These are phyloP conservation scores for Leccinum griseonigrum DNA, from an alignment of 1,284 basidiomycete genomes.

Conservation along the genomic window DNA sequence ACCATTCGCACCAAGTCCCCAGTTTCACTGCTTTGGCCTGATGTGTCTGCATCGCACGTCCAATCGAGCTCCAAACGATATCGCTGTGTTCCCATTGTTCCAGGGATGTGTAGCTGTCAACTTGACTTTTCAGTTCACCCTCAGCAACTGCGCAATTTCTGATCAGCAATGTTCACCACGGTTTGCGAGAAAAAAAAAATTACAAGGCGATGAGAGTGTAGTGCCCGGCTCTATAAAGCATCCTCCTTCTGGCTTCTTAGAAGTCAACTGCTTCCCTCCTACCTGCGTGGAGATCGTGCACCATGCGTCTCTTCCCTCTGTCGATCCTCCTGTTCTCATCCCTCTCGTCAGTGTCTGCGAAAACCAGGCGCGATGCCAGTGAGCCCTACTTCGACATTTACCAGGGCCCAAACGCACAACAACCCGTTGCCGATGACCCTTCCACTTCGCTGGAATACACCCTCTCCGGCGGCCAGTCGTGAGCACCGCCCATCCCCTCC, in stretches of 20 bases:
- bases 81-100: not conserved
- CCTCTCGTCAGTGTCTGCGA: conserved; percentile 11
- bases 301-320: conserved; percentile 12
- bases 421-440: conserved; percentile 18
- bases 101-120: not conserved
- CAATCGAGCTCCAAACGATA: not conserved
- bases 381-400: conserved; percentile 19
- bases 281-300: not conserved
- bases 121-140: not conserved
- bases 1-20: not conserved
- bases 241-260: not conserved
- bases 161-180: not conserved
- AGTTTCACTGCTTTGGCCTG: not conserved
- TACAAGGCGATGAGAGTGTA: no score
- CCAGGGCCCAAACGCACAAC: conserved; percentile 15
- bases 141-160: not conserved
- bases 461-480: conserved; percentile 19
- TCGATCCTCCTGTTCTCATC: conserved; percentile 9
- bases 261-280: conserved; percentile 4
- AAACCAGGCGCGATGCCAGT: conserved; percentile 13
- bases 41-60: not conserved
- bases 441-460: conserved; percentile 21
- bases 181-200: not conserved
- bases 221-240: conserved; percentile 11
- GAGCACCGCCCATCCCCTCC: not conserved